Percentiles rank a stretch among this genome's conserved stretches.
Conservation (phyloP, 257 asterid species). For the Nicotiana otophora region DNA sequence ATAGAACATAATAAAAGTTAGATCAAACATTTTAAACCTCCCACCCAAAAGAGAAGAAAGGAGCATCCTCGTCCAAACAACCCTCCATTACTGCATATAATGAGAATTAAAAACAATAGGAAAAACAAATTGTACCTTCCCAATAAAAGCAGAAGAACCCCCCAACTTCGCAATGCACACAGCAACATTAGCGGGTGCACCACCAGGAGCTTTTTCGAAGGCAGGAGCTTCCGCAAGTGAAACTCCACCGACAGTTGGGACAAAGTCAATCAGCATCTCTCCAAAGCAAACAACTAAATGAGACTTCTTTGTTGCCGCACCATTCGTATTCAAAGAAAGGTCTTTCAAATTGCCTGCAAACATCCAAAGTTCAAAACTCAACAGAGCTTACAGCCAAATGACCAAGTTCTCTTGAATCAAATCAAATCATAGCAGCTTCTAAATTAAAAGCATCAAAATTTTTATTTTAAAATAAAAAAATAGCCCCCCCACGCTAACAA, state of each 20-base stretch:
- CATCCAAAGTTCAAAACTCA: slow-evolving; percentile 12
- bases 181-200: slow-evolving; percentile 95
- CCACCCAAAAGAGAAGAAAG: not conserved
- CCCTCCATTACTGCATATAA: not conserved
- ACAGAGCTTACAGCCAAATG: slow-evolving; percentile 3
- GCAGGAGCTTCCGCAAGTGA: slow-evolving; percentile 94
- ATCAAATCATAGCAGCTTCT: not conserved
- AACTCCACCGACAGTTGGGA: slow-evolving; percentile 77
- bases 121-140: slow-evolving; percentile 50
- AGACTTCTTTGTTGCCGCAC: slow-evolving; percentile 25
- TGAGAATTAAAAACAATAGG: not conserved
- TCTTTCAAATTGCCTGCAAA: slow-evolving; percentile 42
- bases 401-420: not conserved
- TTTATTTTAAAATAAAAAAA: not conserved
- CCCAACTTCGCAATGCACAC: slow-evolving; percentile 77
- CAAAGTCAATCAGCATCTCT: slow-evolving; percentile 90
- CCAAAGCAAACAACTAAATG: slow-evolving; percentile 80
- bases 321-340: slow-evolving; percentile 40
- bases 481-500: not conserved
- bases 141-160: slow-evolving; percentile 86
- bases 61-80: not conserved
- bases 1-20: not conserved
- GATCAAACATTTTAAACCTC: not conserved
- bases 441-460: not conserved
- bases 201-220: slow-evolving; percentile 82